These are phyloP conservation scores for Phytophthora gonapodyides DNA, from an alignment of 352 stramenopile species.

Conservation along the genomic window DNA sequence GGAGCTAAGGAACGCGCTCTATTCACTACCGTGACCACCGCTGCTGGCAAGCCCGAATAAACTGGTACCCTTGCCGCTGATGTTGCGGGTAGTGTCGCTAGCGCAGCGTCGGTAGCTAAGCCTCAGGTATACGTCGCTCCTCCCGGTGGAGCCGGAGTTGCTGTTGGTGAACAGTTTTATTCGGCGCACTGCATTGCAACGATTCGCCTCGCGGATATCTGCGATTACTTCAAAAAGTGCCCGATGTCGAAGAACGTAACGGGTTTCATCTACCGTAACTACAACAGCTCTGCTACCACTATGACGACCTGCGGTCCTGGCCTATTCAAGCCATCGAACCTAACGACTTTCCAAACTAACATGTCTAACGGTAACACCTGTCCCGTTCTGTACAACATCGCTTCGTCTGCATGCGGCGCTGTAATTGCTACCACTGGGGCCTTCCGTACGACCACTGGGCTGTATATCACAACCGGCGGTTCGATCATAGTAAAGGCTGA, in stretches of 20 bases:
- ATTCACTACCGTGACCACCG: not conserved
- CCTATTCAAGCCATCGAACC: not conserved
- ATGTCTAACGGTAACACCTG: slow-evolving; percentile 18
- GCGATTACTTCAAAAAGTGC: slow-evolving; percentile 25
- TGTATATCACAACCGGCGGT: too few relatives aligned
- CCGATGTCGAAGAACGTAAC: slow-evolving; percentile 16
- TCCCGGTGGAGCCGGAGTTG: not conserved
- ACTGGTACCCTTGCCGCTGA: slow-evolving; percentile 2
- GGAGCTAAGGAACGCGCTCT: slow-evolving; percentile 1
- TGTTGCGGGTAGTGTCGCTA: not conserved
- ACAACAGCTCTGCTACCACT: slow-evolving; percentile 12
- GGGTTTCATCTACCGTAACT: slow-evolving; percentile 19
- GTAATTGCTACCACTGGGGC: too few relatives aligned
- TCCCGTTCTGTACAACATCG: slow-evolving; percentile 11
- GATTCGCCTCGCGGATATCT: slow-evolving; percentile 12
- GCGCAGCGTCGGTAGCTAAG: not conserved
- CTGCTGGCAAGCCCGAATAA: too few relatives aligned
- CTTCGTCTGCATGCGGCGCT: too few relatives aligned
- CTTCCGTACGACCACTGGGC: too few relatives aligned
- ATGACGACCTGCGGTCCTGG: not conserved
- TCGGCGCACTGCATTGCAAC: slow-evolving; percentile 13
- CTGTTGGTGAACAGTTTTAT: slow-evolving; percentile 4
- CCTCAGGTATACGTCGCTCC: slow-evolving; percentile 6
- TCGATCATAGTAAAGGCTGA: slow-evolving; percentile 10
- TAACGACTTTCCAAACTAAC: not conserved